Evolutionary conservation across 305 asterid genomes (phyloP), one percentile per base, ranked within the genome.

Genomic region (Salvia sclarea): DNA sequence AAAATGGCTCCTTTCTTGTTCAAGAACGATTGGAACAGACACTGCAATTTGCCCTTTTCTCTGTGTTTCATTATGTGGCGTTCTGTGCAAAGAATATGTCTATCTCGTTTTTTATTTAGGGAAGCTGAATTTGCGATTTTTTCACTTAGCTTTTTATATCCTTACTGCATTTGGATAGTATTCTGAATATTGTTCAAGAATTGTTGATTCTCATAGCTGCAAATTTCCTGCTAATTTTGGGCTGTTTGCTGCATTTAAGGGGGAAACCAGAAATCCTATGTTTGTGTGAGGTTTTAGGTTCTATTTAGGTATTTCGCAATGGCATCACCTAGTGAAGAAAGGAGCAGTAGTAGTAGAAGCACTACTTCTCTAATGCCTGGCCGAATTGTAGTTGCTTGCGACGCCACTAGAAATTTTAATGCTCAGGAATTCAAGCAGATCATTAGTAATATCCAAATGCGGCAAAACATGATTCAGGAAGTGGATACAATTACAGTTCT

Each of bases 401-500:
- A 89, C 61, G 96, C 95, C 0, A 87, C 92, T 0, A 89, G 74
- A 66, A 85, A 66, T 53, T 80, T 62, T 0, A 50, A 25, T 1
- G 66, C 72, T 16, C 63, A 72, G 24, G 91, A 85, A 66, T 47
- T 85, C 35, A 75, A 71, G 66, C 61, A 62, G 13, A 85, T 81
- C n/a, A 70, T 79, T 52, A 17, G 59, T 35, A 56, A 65, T 52
- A 81, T 87, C 44, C 76, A 79, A 48, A 38, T 62, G 54, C 72
- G 71, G 21, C 79, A 76, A 10, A 83, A 62, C 71, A 82, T 89
- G 71, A 88, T 85, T 81, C 90, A 73, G 40, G 81, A 75, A 41
- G 88, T 84, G 11, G 94, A 85, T 70, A 83, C 88, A 0, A 74
- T 89, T 30, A 74, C 83, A 5, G 84, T 89, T 66, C 86, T 89